phyloP scores from a whole-genome alignment of 2,329 filamentous ascomycete species.

The Dothideomycetes sp. region DNA sequence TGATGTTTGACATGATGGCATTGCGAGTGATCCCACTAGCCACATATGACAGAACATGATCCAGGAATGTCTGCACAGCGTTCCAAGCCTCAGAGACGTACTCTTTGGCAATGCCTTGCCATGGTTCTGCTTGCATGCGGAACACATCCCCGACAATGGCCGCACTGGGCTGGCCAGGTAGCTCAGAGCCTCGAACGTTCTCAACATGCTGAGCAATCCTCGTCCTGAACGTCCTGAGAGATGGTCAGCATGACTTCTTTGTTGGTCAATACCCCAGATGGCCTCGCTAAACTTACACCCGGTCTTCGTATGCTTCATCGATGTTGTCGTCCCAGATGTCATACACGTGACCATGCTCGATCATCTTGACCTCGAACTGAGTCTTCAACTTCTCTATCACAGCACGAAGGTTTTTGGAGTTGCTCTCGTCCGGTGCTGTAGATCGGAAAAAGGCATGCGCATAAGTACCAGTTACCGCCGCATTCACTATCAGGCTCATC shows the following conservation, averaged over 20 bases:
- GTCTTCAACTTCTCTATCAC: background rate
- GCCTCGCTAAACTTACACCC: too few relatives aligned
- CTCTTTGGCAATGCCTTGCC: background rate
- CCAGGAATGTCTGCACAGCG: background rate
- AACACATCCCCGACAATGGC: background rate
- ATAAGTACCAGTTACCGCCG: background rate
- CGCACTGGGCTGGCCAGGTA: background rate
- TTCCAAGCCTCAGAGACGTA: background rate
- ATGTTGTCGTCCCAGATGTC: background rate
- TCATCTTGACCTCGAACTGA: background rate
- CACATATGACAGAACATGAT: background rate
- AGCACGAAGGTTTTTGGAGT: background rate
- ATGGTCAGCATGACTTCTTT: background rate
- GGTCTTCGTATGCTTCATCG: background rate
- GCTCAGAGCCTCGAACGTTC: background rate
- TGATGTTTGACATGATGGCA: background rate
- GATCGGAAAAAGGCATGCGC: background rate
- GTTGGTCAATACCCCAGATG: background rate
- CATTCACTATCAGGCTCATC: background rate
- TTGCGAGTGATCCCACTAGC: background rate
- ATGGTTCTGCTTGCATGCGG: background rate
- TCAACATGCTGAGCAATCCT: too few relatives aligned
- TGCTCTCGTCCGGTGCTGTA: background rate
- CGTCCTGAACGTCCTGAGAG: background rate
- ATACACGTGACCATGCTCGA: background rate